Percentiles rank a stretch among this genome's conserved stretches.
phyloP scores from a whole-genome alignment of 164 flowering plant species.

The Hamamelis virginiana region DNA sequence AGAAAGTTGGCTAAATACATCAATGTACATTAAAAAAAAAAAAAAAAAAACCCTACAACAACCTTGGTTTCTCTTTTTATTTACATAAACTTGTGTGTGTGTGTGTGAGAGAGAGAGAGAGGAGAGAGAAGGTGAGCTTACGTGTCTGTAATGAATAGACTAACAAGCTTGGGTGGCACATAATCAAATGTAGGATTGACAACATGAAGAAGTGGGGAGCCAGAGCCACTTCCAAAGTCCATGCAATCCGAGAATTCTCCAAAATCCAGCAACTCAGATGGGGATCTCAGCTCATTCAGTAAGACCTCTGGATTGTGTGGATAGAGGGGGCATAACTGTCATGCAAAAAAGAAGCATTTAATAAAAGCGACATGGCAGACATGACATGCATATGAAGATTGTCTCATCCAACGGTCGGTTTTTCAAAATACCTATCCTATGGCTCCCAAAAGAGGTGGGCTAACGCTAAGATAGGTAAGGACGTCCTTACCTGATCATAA shows the following conservation, averaged over 20 bases:
- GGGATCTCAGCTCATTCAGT: slow-evolving; percentile 91
- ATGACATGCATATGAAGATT: too few relatives aligned
- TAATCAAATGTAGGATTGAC: slow-evolving; percentile 98
- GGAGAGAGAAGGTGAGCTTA: slow-evolving; percentile 41
- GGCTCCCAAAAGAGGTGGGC: too few relatives aligned
- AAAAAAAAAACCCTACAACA: too few relatives aligned
- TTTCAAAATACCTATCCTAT: too few relatives aligned
- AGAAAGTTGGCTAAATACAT: background rate
- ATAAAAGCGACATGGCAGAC: background rate
- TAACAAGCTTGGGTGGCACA: slow-evolving; percentile 97
- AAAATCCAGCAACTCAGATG: slow-evolving; percentile 94
- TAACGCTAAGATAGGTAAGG: too few relatives aligned
- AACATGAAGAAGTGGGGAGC: slow-evolving; percentile 85
- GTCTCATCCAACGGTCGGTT: too few relatives aligned
- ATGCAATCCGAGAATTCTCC: slow-evolving; percentile 97
- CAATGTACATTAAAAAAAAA: too few relatives aligned
- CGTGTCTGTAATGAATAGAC: slow-evolving; percentile 95
- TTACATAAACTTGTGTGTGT: background rate
- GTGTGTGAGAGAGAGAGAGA: background rate
- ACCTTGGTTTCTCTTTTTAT: background rate
- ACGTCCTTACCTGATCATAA: too few relatives aligned
- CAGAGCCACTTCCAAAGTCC: slow-evolving; percentile 78
- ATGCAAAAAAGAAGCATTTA: slow-evolving; percentile 1
- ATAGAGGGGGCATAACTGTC: slow-evolving; percentile 93
- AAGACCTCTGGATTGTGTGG: slow-evolving; percentile 98